Evolutionary conservation across 2,329 filamentous ascomycete species (phyloP).

Genomic region (Colletotrichum costaricense): DNA sequence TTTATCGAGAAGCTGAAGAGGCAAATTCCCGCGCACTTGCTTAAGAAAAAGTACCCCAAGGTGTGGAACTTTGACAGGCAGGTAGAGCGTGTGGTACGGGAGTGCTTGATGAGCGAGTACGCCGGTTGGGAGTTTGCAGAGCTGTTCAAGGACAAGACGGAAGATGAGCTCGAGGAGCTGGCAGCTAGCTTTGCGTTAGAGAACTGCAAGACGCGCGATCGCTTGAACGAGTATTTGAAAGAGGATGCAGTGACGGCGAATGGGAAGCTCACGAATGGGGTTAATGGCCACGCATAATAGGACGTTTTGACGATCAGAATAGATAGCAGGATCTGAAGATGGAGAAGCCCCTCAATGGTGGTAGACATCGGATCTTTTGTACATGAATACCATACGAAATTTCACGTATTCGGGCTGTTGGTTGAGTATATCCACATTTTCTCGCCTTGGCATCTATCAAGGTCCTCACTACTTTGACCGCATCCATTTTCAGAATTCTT

Average conservation of each 20-base stretch:
- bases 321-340: too few relatives aligned
- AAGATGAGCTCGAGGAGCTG: conserved; percentile 65
- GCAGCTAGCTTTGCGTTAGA: conserved; percentile 64
- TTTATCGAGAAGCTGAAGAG: conserved; percentile 54
- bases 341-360: too few relatives aligned
- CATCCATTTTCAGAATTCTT: background rate
- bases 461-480: background rate
- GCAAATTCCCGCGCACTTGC: conserved; percentile 54
- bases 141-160: conserved; percentile 61
- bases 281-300: background rate
- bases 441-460: background rate
- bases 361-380: background rate
- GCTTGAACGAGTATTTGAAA: conserved; percentile 62
- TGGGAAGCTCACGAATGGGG: background rate
- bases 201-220: conserved; percentile 62
- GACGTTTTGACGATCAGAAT: background rate
- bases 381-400: background rate
- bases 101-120: conserved; percentile 57
- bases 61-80: conserved; percentile 63
- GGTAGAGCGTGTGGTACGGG: conserved; percentile 55
- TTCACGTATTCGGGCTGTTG: background rate
- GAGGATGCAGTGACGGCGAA: conserved; percentile 47
- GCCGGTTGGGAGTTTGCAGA: conserved; percentile 66
- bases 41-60: conserved; percentile 58
- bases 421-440: background rate